A percentile compares a stretch with the other conserved stretches of the same genome.
phyloP scores from a whole-genome alignment of 768 basidiomycete genomes.

The Amanita fuliginea region DNA sequence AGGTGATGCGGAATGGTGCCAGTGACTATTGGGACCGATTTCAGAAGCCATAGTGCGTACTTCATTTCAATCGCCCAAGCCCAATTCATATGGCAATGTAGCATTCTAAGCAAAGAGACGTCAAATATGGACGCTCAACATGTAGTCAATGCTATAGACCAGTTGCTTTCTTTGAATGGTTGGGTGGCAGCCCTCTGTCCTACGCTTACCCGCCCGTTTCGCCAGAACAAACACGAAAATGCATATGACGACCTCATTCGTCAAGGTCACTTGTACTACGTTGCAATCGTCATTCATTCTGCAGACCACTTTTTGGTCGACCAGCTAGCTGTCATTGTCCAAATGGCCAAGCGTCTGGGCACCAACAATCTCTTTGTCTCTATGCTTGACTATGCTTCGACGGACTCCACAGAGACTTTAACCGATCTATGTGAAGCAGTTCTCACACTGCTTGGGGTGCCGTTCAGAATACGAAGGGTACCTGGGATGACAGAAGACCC shows the following conservation, averaged over 20 bases:
- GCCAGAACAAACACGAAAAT: conserved; percentile 77
- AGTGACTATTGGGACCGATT: conserved; percentile 88
- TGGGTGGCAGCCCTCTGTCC: conserved; percentile 98
- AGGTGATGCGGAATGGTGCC: conserved; percentile 66
- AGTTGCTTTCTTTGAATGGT: conserved; percentile 89
- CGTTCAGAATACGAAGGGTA: conserved; percentile 87
- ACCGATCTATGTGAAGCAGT: conserved; percentile 94
- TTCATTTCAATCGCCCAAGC: neutral
- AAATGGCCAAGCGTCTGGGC: conserved; percentile 86
- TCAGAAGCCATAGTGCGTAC: conserved; percentile 71
- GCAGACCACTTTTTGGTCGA: conserved; percentile 99
- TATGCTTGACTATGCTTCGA: conserved; percentile 95
- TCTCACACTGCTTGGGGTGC: conserved; percentile 83
- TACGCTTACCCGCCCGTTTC: conserved; percentile 89
- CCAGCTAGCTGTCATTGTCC: conserved; percentile 95
- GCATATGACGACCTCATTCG: conserved; percentile 83
- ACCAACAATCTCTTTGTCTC: conserved; percentile 89
- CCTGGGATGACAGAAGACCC: conserved; percentile 89
- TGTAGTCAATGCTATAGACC: conserved; percentile 83
- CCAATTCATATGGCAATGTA: conserved; percentile 14
- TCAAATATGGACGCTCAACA: conserved; percentile 85
- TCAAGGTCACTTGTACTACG: conserved; percentile 81
- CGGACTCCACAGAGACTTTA: conserved; percentile 90
- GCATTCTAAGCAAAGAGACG: conserved; percentile 76
- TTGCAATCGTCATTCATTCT: conserved; percentile 92